Base-by-base conservation (phyloP, 139 green algal genomes). In the Picochlorum sp. region DNA sequence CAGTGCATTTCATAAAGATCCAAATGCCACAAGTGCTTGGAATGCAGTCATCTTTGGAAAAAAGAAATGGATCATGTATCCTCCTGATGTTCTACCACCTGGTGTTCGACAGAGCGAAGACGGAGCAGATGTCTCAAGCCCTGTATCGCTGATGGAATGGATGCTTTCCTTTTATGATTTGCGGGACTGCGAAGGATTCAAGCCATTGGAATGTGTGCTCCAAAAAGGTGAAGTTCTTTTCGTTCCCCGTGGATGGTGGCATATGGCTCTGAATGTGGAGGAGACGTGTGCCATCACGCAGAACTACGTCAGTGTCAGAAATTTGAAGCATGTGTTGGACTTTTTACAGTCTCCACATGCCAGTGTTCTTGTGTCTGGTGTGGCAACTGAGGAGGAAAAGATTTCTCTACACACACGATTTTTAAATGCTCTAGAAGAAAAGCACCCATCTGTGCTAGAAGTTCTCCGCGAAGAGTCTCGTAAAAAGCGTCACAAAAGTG, bases 51-150 rank as follows among this genome's bases (percentile, higher is more conserved):
- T 96, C 37, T 56, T 62, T 10, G 90, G 89, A 62, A 54, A 63
- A 55, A 98, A 98, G 76, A 95, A 94, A 69, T 97, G 90, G 90
- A 76, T 97, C 10, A 28, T 98, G 51, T 97, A 86, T 75, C 92
- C 93, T 4, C 93, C 88, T 10, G 49, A 70, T 23, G 57, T 50
- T 20, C 50, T 70, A 2, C 90, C 92, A 3, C 93, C 93, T 7
- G 86, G 86, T 15, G 54, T 65, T 24, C 16, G 18, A 63, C 78
- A 86, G 30, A 90, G 77, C n/a, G 68, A 70, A 3, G 88, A 97
- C 68, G 91, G 89, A 41, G 86, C 85, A 1, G 83, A 97, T 24
- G 94, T 99, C 58, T 84, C 87, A 6, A 74, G 81, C 1, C 82
- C 94, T 1, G 67, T 97, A 20, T 93, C 86, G 11, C 68, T 97